Evolutionary conservation across 805 yeast genomes (phyloP).

Genomic region (Tetrapisispora iriomotensis): DNA sequence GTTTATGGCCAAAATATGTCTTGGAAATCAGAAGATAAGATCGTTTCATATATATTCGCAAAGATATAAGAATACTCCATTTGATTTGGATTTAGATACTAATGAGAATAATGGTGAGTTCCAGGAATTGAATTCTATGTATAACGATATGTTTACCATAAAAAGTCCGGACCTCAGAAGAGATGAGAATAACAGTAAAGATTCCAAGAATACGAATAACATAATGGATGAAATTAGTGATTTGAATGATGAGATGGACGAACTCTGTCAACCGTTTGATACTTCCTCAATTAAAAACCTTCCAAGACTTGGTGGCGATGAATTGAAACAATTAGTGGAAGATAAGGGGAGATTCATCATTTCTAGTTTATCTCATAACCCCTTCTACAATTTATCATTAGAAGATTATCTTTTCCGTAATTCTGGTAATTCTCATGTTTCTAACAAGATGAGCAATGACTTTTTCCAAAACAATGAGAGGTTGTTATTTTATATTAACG

Average conservation of each 20-base stretch:
- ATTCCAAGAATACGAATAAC: not conserved
- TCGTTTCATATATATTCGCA: not conserved
- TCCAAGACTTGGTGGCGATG: not conserved
- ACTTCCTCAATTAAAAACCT: slow-evolving; percentile 4
- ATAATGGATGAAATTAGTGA: slow-evolving; percentile 23
- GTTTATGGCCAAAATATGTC: too few species aligned
- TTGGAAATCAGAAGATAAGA: not conserved
- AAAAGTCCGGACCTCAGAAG: too few species aligned
- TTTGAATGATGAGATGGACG: slow-evolving; percentile 27
- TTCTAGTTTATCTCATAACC: slow-evolving; percentile 40
- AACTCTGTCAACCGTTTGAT: slow-evolving; percentile 18
- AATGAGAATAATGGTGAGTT: slow-evolving; percentile 15
- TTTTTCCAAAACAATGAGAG: slow-evolving; percentile 32
- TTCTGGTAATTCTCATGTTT: slow-evolving; percentile 37
- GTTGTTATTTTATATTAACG: slow-evolving; percentile 63
- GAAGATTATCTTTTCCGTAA: slow-evolving; percentile 68
- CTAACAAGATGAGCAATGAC: slow-evolving; percentile 10
- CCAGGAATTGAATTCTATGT: slow-evolving; percentile 29
- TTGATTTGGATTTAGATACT: not conserved
- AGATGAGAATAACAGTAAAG: not conserved
- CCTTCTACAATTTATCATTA: slow-evolving; percentile 66
- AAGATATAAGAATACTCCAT: not conserved
- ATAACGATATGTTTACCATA: slow-evolving; percentile 28
- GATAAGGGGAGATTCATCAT: slow-evolving; percentile 53
- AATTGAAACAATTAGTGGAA: slow-evolving; percentile 19